Evolutionary conservation across 768 basidiomycete species (phyloP), one percentile per base, ranked within the genome.

Genomic region (Coprinopsis marcescibilis): DNA sequence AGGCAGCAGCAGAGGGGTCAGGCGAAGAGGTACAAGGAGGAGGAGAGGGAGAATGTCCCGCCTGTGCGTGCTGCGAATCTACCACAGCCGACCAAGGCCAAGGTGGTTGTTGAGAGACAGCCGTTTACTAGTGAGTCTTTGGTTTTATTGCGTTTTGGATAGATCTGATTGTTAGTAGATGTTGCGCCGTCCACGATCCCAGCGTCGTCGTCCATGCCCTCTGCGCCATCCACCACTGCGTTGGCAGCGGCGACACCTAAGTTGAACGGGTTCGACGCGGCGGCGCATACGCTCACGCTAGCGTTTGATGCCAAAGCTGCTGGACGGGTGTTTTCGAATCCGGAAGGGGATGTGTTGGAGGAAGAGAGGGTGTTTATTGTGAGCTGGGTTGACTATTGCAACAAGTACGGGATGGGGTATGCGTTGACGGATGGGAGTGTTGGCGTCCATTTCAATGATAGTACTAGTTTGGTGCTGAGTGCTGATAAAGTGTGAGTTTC

Each of bases 321-420:
- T 3, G 85, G 85, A 1, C 72, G 70, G 46, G 57, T 85, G n/a
- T 89, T 86, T 68, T 32, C 23, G 20, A 42, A 29, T n/a, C 45
- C 49, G 26, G 24, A 48, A 20, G 38, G 37, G 4, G 41, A 33
- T 4, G 23, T 27, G 2, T 55, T 89, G 2, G 74, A 73, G 0
- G 74, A 81, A 14, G 87, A 90, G 48, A 76, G 76, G 41, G 85
- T 95, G 36, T 98, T 97, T 66, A 92, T 99, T 52, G 89, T 88
- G 2, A 89, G 89, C n/a, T 98, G 96, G 96, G 87, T 98, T 33
- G 96, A 98, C 64, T 98, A 98, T 60, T 95, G 91, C 62, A 90
- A 93, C 66, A 97, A 97, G 72, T 99, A 97, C 65, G 96, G 95
- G n/a, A 98, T 97, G 89, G 96, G 95, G 1, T 98, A 96, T 63